These are phyloP conservation scores for Saccharomycopsis sp. DNA, from an alignment of 805 yeast genomes.

Conservation along the genomic window DNA sequence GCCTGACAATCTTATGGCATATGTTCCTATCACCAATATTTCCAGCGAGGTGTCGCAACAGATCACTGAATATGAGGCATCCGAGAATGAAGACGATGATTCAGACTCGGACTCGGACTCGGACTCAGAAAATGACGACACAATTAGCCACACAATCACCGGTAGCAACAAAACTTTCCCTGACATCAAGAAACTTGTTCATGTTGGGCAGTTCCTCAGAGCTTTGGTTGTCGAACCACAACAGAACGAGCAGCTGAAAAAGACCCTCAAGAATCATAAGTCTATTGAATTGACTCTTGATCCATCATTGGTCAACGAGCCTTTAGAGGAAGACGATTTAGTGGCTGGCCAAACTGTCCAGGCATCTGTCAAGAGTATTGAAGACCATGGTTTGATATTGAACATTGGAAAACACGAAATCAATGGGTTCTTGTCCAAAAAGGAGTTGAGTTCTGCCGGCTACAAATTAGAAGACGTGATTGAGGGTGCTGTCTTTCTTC, in stretches of 20 bases:
- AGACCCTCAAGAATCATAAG: conserved; percentile 40
- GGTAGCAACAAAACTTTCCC: conserved; percentile 44
- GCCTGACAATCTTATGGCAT: conserved; percentile 78
- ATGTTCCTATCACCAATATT: conserved; percentile 64
- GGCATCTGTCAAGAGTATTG: conserved; percentile 69
- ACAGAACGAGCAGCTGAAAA: conserved; percentile 29
- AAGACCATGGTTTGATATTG: conserved; percentile 86
- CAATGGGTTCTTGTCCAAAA: conserved; percentile 70
- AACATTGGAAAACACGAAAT: conserved; percentile 55
- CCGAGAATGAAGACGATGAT: conserved; percentile 37
- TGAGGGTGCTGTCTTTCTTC: conserved; percentile 66
- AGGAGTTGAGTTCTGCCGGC: conserved; percentile 44
- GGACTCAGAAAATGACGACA: conserved; percentile 26
- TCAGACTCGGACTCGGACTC: conserved; percentile 31
- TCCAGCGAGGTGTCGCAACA: conserved; percentile 53
- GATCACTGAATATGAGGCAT: conserved; percentile 53
- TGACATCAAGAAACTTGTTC: conserved; percentile 45
- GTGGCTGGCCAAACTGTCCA: conserved; percentile 60
- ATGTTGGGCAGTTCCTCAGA: conserved; percentile 78
- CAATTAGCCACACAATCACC: conserved; percentile 25
- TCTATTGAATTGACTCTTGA: conserved; percentile 67
- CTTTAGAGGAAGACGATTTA: conserved; percentile 59
- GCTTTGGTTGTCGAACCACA: conserved; percentile 63
- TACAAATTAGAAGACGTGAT: conserved; percentile 32
- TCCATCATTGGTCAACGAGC: conserved; percentile 62